phyloP scores from a whole-genome alignment of 1,284 basidiomycete genomes.

The Boletus smithii region DNA sequence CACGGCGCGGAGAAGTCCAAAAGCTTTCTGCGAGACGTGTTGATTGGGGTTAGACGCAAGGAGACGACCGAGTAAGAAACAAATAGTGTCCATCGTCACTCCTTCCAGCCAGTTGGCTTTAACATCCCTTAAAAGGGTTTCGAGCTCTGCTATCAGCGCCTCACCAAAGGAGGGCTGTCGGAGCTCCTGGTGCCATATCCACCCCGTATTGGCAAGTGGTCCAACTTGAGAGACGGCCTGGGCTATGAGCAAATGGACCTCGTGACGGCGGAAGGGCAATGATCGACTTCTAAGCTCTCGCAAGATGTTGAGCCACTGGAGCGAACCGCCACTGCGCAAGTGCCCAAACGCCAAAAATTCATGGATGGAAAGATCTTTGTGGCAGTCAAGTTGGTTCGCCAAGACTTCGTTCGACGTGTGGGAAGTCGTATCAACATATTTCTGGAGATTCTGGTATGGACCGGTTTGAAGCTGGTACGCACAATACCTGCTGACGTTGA shows the following conservation, averaged over 20 bases:
- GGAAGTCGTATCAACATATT: conserved; percentile 34
- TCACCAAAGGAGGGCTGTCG: conserved; percentile 32
- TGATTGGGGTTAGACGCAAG: conserved; percentile 27
- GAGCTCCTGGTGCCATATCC: conserved; percentile 39
- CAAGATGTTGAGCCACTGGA: conserved; percentile 51
- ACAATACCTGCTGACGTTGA: conserved; percentile 27
- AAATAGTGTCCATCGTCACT: conserved; percentile 37
- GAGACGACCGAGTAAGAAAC: conserved; percentile 36
- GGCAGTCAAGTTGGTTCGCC: conserved; percentile 40
- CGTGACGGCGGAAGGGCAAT: conserved; percentile 37
- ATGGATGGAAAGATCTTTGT: conserved; percentile 37
- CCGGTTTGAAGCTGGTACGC: conserved; percentile 31
- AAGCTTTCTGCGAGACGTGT: conserved; percentile 11
- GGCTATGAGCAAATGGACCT: conserved; percentile 39
- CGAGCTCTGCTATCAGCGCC: conserved; percentile 35
- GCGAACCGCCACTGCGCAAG: conserved; percentile 40
- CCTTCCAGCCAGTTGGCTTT: conserved; percentile 44
- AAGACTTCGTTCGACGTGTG: conserved; percentile 45
- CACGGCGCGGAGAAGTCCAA: conserved; percentile 29
- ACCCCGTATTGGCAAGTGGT: conserved; percentile 15
- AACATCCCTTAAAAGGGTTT: conserved; percentile 30
- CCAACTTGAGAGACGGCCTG: conserved; percentile 47
- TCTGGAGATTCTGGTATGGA: conserved; percentile 38
- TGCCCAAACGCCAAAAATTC: conserved; percentile 43
- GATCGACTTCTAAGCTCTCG: conserved; percentile 38